Percentiles rank a stretch among this genome's conserved stretches.
Conservation (phyloP, 2,329 filamentous ascomycete species). For the Magnaporthiopsis rhizophila region DNA sequence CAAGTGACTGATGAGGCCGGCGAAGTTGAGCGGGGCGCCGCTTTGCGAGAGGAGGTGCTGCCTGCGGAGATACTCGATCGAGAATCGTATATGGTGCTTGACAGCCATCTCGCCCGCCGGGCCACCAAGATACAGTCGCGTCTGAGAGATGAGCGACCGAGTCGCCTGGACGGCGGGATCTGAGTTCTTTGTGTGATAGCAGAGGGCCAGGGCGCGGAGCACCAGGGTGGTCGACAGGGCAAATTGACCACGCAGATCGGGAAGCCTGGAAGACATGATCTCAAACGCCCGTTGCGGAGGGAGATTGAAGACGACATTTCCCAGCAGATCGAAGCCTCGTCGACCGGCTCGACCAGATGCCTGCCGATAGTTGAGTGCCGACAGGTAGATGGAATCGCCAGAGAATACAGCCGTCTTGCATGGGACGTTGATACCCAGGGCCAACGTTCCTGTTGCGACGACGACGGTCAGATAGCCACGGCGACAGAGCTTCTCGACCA, state of each 20-base stretch:
- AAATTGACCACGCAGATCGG: slow-evolving; percentile 70
- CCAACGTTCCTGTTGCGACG: slow-evolving; percentile 67
- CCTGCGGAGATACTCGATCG: slow-evolving; percentile 68
- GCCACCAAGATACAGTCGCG: slow-evolving; percentile 62
- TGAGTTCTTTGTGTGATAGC: slow-evolving; percentile 57
- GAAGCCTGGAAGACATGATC: slow-evolving; percentile 64
- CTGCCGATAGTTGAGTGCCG: slow-evolving; percentile 69
- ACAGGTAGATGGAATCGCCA: slow-evolving; percentile 65
- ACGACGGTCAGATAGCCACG: slow-evolving; percentile 64
- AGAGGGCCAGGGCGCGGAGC: slow-evolving; percentile 57
- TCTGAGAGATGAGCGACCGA: slow-evolving; percentile 61
- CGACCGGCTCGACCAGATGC: slow-evolving; percentile 70
- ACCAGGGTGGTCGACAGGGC: slow-evolving; percentile 68
- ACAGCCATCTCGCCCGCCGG: slow-evolving; percentile 60
- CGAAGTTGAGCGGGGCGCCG: slow-evolving; percentile 64
- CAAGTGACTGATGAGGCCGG: slow-evolving; percentile 60
- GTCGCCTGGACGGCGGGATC: slow-evolving; percentile 54
- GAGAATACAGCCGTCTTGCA: slow-evolving; percentile 74
- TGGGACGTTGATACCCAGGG: slow-evolving; percentile 76
- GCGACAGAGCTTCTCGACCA: slow-evolving; percentile 67
- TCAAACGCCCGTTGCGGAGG: slow-evolving; percentile 52
- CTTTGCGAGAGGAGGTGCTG: slow-evolving; percentile 54
- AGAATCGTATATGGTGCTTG: slow-evolving; percentile 70
- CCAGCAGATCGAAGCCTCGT: slow-evolving; percentile 71
- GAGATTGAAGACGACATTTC: slow-evolving; percentile 74